Base-by-base conservation (phyloP, 768 basidiomycete genomes). In the Amyloporia xantha region DNA sequence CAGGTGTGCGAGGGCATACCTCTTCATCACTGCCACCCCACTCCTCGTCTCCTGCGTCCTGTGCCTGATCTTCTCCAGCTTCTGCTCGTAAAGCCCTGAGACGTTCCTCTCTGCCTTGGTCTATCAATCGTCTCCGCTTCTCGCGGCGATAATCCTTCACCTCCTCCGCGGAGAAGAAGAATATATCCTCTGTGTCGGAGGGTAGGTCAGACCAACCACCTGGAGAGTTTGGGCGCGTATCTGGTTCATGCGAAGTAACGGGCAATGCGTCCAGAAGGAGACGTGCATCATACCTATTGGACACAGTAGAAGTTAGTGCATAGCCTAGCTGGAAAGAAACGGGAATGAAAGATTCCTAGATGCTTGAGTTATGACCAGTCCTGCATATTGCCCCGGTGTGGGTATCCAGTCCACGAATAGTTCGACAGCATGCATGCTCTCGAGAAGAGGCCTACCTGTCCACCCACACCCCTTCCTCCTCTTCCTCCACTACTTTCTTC, bases 131-230 rank as follows among this genome's bases (percentile, higher is more conserved):
- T 21, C 84, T 71, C 35, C 84, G 80, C 63, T 91, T 90, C 33
- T 82, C 78, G 20, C 79, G 74, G 30, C 71, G 73, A 52, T 81
- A 82, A 51, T 84, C 84, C 12, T 81, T 80, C 2, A 73, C 66
- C 54, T 92, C 91, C 5, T 73, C 71, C 0, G 76, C 76, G 0
- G 79, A 72, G 52, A 93, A 75, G 67, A 87, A 88, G 66, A 91
- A 94, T 0, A 78, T 84, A 55, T 94, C 91, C 67, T 93, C 91
- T 4, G 79, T 62, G 58, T 93, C 91, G 0, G 91, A 91, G 4
- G 90, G 84, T 2, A 93, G 74, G 62, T 91, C 85, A 0, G 84
- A 84, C 90, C 90, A 93, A 6, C 86, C 87, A 2, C 73, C 66
- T 2, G 79, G 76, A 50, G 53, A 41, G 52, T 23, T 36, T 52